These are phyloP conservation scores for Euphrasia arctica DNA, from an alignment of 305 asterid genomes.

Conservation along the genomic window DNA sequence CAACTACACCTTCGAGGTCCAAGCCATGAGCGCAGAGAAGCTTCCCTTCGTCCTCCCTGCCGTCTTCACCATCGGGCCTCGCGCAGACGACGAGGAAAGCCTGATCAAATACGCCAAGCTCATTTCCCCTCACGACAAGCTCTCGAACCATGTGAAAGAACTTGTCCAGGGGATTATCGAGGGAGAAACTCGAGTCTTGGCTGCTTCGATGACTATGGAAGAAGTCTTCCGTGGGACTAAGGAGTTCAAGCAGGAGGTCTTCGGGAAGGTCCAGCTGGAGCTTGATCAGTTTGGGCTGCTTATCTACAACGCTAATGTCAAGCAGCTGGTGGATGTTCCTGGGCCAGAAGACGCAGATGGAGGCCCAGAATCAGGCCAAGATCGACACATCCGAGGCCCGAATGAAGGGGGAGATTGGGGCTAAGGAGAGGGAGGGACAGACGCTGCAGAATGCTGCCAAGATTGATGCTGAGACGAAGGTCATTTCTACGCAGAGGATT, in stretches of 20 bases:
- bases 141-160: constrained; percentile 49
- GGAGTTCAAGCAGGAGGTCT: constrained; percentile 53
- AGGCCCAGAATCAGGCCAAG: constrained; percentile 61
- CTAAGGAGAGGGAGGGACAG: constrained; percentile 42
- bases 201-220: constrained; percentile 74
- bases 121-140: constrained; percentile 54
- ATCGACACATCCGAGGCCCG: constrained; percentile 54
- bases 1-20: constrained; percentile 70
- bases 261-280: constrained; percentile 56
- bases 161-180: constrained; percentile 62
- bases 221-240: constrained; percentile 52
- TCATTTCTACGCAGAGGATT: constrained; percentile 40
- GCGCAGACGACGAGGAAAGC: constrained; percentile 36
- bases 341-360: constrained; percentile 73
- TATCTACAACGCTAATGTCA: constrained; percentile 63
- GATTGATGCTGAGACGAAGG: constrained; percentile 60
- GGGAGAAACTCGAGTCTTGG: constrained; percentile 67
- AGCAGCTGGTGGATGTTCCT: constrained; percentile 58
- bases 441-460: constrained; percentile 51
- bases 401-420: constrained; percentile 56
- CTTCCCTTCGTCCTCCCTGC: constrained; percentile 68
- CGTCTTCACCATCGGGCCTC: constrained; percentile 72
- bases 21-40: constrained; percentile 74
- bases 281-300: constrained; percentile 55
- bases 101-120: constrained; percentile 56